Percentiles rank a stretch among this genome's conserved stretches.
phyloP scores from a whole-genome alignment of 495 filamentous ascomycete species.

The Neurospora cerealis region DNA sequence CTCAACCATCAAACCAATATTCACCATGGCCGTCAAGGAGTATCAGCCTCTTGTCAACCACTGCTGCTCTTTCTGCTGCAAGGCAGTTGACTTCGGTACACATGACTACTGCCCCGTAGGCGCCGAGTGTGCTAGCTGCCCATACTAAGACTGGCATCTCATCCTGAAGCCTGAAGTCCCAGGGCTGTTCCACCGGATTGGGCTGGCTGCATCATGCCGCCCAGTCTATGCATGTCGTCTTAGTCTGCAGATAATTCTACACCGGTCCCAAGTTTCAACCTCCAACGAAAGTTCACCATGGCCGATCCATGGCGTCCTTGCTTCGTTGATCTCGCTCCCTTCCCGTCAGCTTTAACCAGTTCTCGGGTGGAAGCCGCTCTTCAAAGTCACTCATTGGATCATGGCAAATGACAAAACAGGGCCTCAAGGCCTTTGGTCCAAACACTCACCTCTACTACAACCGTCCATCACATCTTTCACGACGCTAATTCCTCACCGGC shows the following conservation, averaged over 20 bases:
- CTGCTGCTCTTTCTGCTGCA: conserved; percentile 45
- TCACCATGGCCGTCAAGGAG: conserved; percentile 37
- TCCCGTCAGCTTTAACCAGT: background rate
- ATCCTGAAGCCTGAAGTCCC: background rate
- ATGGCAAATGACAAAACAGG: background rate
- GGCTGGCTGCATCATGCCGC: conserved; percentile 14
- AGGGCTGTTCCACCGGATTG: conserved; percentile 12
- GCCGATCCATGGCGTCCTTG: background rate
- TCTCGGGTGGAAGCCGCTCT: background rate
- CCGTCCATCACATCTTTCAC: background rate
- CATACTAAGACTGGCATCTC: conserved; percentile 21
- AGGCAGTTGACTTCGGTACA: conserved; percentile 41
- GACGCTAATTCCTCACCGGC: background rate
- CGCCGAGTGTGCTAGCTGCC: conserved; percentile 34
- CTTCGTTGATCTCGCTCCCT: background rate
- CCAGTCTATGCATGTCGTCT: background rate
- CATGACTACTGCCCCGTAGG: conserved; percentile 40
- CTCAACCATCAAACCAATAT: background rate
- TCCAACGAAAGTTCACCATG: background rate
- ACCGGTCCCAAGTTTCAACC: background rate
- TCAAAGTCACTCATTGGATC: background rate
- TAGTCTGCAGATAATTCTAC: background rate
- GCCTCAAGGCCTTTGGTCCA: background rate
- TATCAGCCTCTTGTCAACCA: conserved; percentile 36
- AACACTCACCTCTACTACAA: background rate